Evolutionary conservation across 345 rosid species (phyloP).

Genomic region (Salix viminalis): DNA sequence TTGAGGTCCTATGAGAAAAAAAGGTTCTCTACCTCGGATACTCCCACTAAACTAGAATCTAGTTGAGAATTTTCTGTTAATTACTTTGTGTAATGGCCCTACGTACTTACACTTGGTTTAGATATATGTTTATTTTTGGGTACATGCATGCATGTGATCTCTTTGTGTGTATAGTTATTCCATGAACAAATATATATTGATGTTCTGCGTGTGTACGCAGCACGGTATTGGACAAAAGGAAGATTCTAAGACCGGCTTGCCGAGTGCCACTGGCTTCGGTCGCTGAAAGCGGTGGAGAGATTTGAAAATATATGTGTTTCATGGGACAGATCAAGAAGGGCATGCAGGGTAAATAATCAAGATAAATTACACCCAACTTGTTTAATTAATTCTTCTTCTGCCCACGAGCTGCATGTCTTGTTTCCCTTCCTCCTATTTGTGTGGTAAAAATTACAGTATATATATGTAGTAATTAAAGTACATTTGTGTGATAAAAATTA

Average conservation of each 20-base stretch:
- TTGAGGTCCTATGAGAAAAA: slow-evolving; percentile 1
- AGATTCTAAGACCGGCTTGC: neutral
- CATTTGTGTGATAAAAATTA: too few relatives aligned
- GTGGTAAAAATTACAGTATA: too few relatives aligned
- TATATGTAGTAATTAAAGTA: too few relatives aligned
- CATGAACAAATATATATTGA: neutral
- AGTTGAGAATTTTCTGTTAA: neutral
- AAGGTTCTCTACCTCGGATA: slow-evolving; percentile 16
- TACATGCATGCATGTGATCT: neutral
- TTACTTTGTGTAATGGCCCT: neutral
- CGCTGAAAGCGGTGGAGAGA: neutral
- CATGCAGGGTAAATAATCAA: neutral
- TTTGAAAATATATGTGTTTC: too few relatives aligned
- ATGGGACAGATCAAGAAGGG: neutral
- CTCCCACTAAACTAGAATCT: slow-evolving; percentile 14
- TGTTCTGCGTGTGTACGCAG: neutral
- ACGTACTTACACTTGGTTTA: neutral
- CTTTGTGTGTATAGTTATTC: neutral
- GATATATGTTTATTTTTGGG: neutral
- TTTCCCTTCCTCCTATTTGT: too few relatives aligned
- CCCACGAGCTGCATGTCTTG: neutral
- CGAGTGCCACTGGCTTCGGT: neutral
- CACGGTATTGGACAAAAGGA: neutral
- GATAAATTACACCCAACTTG: too few relatives aligned
- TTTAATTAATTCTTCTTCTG: too few relatives aligned